Percentiles rank a stretch among this genome's conserved stretches.
Evolutionary conservation across 2,329 filamentous ascomycete genomes (phyloP).

Genomic region (Phialemonium atrogriseum): DNA sequence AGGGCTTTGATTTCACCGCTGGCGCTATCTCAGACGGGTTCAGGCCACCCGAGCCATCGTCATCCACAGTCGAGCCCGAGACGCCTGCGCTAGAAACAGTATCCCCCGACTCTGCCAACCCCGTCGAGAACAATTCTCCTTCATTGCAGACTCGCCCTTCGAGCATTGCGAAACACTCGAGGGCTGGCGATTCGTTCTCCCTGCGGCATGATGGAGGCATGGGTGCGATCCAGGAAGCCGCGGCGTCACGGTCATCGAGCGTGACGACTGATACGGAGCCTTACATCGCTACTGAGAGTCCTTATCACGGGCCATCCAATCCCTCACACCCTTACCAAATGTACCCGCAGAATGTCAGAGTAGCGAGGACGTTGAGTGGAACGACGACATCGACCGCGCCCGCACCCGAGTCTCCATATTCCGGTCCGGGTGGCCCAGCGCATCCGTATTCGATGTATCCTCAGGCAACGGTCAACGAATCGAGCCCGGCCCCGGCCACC

Average conservation of each 20-base stretch:
- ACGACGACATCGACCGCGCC: constrained; percentile 39
- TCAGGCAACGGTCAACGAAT: constrained; percentile 63
- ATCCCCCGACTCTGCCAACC: constrained; percentile 7
- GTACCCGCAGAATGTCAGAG: constrained; percentile 71
- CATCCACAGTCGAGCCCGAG: constrained; percentile 2
- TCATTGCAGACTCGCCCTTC: constrained; percentile 24
- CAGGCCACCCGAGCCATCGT: constrained; percentile 24
- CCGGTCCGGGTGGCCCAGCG: constrained; percentile 57
- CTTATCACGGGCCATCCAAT: constrained; percentile 60
- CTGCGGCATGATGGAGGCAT: constrained; percentile 43
- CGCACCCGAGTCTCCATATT: constrained; percentile 37
- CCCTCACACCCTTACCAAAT: constrained; percentile 80
- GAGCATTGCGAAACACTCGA: constrained; percentile 47
- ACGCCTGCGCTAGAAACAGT: constrained; percentile 3
- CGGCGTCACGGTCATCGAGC: constrained; percentile 19
- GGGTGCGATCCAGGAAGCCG: constrained; percentile 16
- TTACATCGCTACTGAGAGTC: constrained; percentile 44
- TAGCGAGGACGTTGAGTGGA: constrained; percentile 63
- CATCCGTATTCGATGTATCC: constrained; percentile 85
- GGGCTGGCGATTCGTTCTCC: constrained; percentile 39
- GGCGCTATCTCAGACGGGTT: constrained; percentile 47
- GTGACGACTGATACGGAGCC: constrained; percentile 25
- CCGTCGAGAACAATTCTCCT: constrained; percentile 9
- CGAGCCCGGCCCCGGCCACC: constrained; percentile 24
- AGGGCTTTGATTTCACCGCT: constrained; percentile 39